Conservation (phyloP, 1,284 basidiomycete genomes). For the Vanrija sp. region DNA sequence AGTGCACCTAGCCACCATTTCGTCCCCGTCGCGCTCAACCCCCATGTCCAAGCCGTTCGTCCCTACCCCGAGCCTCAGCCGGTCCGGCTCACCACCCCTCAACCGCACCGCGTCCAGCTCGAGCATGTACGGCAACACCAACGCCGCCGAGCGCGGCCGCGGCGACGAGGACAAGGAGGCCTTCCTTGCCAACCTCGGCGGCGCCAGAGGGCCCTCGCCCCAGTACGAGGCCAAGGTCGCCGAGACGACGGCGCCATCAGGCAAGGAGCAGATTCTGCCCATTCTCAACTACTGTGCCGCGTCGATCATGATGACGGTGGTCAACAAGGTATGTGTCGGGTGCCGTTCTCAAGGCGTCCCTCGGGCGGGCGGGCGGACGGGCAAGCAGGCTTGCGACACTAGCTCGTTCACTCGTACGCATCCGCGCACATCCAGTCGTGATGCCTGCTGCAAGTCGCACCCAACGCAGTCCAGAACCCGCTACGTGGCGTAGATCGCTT, state of each 20-base stretch:
- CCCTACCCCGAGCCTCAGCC: constrained; percentile 34
- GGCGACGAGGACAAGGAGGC: constrained; percentile 27
- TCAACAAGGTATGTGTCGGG: constrained; percentile 73
- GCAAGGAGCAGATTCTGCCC: constrained; percentile 56
- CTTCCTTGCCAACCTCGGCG: constrained; percentile 29
- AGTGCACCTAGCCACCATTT: background rate
- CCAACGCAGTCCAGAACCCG: background rate
- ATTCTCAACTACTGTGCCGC: constrained; percentile 89
- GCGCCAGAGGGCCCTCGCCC: constrained; percentile 15
- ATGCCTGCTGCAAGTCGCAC: no score
- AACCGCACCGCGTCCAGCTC: constrained; percentile 19
- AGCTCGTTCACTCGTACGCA: background rate
- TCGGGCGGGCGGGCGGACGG: no score
- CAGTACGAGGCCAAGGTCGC: constrained; percentile 1
- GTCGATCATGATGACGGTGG: constrained; percentile 95
- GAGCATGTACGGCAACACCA: constrained; percentile 17
- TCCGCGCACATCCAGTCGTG: no score
- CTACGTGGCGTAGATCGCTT: background rate
- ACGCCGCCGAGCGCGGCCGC: constrained; percentile 6
- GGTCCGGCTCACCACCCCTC: constrained; percentile 33
- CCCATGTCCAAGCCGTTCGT: constrained; percentile 40
- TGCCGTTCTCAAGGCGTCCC: background rate
- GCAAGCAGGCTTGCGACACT: background rate
- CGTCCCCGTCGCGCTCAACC: background rate
- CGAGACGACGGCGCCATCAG: constrained; percentile 23